Evolutionary conservation across 768 basidiomycete genomes (phyloP).

Genomic region (Russula earlei): DNA sequence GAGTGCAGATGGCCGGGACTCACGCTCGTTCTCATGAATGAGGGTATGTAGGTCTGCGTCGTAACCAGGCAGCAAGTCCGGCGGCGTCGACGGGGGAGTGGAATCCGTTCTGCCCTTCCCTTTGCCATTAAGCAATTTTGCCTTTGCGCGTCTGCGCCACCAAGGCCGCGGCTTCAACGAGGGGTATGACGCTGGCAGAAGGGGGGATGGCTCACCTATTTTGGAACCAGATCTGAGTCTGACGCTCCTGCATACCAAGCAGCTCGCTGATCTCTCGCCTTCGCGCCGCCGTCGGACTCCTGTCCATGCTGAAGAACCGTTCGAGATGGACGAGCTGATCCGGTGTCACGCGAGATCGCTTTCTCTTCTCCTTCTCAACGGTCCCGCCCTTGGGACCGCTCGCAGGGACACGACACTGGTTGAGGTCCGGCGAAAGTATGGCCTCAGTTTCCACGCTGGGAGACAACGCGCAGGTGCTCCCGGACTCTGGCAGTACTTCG

Average conservation of each 20-base stretch:
- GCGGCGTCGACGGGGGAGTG: constrained; percentile 39
- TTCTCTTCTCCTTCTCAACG: constrained; percentile 45
- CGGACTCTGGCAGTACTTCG: constrained; percentile 1
- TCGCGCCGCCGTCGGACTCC: constrained; percentile 61
- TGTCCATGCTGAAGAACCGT: constrained; percentile 54
- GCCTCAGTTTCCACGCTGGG: constrained; percentile 7
- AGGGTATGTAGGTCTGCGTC: constrained; percentile 53
- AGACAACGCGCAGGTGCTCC: constrained; percentile 8
- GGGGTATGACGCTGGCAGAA: not conserved
- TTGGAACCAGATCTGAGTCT: constrained; percentile 88
- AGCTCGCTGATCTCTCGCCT: constrained; percentile 65
- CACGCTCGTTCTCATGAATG: constrained; percentile 73
- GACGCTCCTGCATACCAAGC: constrained; percentile 77
- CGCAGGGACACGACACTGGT: constrained; percentile 7
- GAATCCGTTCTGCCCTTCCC: constrained; percentile 32
- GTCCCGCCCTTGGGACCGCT: constrained; percentile 19
- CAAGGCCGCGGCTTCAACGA: not conserved
- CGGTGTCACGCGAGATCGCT: constrained; percentile 69
- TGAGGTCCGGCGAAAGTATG: constrained; percentile 12
- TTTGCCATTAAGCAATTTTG: constrained; percentile 60
- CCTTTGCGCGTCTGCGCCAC: constrained; percentile 61
- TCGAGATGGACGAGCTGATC: constrained; percentile 75
- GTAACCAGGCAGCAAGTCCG: constrained; percentile 41
- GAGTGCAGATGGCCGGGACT: constrained; percentile 26
- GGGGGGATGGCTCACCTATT: constrained; percentile 45